Evolutionary conservation across 2,329 filamentous ascomycete genomes (phyloP), one percentile per base, ranked within the genome.

Genomic region (Diaporthe sp.): DNA sequence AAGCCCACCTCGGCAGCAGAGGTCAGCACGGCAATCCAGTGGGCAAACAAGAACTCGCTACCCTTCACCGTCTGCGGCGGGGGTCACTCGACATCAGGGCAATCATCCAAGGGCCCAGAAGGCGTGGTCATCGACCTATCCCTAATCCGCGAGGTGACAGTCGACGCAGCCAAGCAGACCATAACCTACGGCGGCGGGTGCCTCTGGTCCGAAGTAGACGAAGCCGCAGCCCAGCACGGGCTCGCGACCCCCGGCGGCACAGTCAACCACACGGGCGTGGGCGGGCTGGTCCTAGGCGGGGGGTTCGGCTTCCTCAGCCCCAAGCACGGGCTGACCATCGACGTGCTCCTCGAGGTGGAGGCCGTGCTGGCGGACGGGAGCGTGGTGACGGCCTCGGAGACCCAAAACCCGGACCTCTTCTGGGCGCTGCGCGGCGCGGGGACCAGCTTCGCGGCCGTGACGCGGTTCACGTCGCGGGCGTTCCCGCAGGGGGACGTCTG

Each of bases 211-310:
- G 87, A 91, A 77, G 86, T 92, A 17, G 89, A 92, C 76, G 80
- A 83, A 8, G 86, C 86, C 0, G 86, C 86, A 0, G 87, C 83
- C 69, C 80, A 85, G 63, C 81, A 89, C 77, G 85, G 85, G 0
- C 84, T 92, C 3, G 90, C 89, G 2, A 89, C 89, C 1, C 88
- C 92, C 0, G 90, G 90, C 12, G 91, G 91, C 3, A 91, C 90
- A 0, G 89, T 92, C 13, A 89, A 89, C 55, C 88, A 92, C 76
- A 92, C 90, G 1, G 91, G 91, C 8, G 88, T 92, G 8, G 90
- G 89, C 2, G 91, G 89, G 0, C 82, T 92, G 19, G 86, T 87
- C 0, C 79, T 92, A 1, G 89, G 89, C 0, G 90, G 90, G 32
- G 91, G 90, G 1, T 90, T 89, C 77, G 90, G 91, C 1, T 87